Conservation (phyloP, 2,329 filamentous ascomycete genomes). For the Elsinoe australis region DNA sequence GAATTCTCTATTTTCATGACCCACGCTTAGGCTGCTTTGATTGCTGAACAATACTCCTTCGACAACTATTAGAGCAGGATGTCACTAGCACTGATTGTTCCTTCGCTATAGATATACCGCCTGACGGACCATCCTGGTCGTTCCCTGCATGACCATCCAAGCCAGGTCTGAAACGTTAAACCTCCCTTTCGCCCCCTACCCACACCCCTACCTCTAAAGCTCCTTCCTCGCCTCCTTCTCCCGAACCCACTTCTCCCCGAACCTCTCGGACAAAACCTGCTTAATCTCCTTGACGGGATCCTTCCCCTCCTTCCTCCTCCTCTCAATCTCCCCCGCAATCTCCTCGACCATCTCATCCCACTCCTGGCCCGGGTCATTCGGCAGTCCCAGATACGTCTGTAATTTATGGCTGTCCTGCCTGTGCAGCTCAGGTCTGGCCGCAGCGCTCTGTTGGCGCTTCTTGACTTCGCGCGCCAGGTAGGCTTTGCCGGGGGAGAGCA, state of each 20-base stretch:
- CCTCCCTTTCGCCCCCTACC: neutral
- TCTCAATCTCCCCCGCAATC: conserved; percentile 64
- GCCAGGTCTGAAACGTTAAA: too few relatives aligned
- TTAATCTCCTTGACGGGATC: conserved; percentile 45
- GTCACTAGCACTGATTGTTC: too few relatives aligned
- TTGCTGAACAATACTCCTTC: too few relatives aligned
- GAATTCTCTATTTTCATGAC: too few relatives aligned
- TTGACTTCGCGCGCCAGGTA: conserved; percentile 32
- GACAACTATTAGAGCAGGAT: too few relatives aligned
- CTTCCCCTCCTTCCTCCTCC: conserved; percentile 40
- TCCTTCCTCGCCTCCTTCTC: conserved; percentile 15
- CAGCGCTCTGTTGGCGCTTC: conserved; percentile 21
- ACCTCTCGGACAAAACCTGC: conserved; percentile 43
- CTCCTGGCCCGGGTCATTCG: conserved; percentile 66
- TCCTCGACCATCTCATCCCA: conserved; percentile 72
- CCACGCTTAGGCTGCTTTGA: too few relatives aligned
- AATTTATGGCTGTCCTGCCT: conserved; percentile 5
- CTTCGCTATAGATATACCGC: too few relatives aligned
- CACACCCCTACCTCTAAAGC: neutral
- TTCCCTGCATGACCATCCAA: too few relatives aligned
- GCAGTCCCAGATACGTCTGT: conserved; percentile 64
- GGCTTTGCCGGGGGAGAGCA: conserved; percentile 67
- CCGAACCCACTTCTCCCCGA: conserved; percentile 23
- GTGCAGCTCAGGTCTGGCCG: neutral
- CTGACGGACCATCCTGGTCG: too few relatives aligned